Evolutionary conservation across 768 basidiomycete genomes (phyloP).

Genomic region (Coprinopsis strossmayeri): DNA sequence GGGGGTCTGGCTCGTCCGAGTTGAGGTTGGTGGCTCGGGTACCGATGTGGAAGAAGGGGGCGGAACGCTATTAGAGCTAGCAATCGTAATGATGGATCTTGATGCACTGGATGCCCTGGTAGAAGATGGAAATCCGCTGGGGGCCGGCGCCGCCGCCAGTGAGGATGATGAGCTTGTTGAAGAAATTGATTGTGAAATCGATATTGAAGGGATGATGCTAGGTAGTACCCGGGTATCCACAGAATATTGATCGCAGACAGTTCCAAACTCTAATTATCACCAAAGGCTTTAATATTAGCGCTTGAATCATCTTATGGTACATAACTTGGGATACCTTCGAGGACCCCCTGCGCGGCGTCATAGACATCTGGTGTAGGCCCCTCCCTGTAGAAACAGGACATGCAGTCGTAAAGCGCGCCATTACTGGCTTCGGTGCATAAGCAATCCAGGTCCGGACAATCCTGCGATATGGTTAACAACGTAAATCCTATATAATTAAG

Average conservation of each 20-base stretch:
- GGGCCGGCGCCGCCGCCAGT: too few species aligned
- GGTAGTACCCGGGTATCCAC: too few species aligned
- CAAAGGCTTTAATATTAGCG: too few species aligned
- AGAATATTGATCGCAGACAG: too few species aligned
- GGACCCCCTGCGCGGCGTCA: constrained; percentile 2
- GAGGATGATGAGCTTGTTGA: too few species aligned
- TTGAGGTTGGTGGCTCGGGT: not conserved
- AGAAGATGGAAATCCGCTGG: too few species aligned
- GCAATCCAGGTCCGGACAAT: constrained; percentile 2
- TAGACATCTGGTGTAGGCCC: not conserved
- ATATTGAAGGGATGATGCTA: too few species aligned
- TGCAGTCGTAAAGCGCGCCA: not conserved
- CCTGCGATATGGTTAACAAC: not conserved
- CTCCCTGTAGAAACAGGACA: constrained; percentile 1
- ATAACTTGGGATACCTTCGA: too few species aligned
- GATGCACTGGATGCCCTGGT: not conserved
- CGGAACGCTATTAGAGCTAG: not conserved
- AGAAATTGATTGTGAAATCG: too few species aligned
- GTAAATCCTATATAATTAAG: not conserved
- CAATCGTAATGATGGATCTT: not conserved
- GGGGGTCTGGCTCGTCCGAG: not conserved
- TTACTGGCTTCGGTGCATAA: constrained; percentile 1
- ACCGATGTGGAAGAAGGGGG: not conserved
- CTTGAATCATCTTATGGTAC: too few species aligned
- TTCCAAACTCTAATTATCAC: too few species aligned